Base-by-base conservation (phyloP, 306 rosid genomes). In the Bauhinia variegata region DNA sequence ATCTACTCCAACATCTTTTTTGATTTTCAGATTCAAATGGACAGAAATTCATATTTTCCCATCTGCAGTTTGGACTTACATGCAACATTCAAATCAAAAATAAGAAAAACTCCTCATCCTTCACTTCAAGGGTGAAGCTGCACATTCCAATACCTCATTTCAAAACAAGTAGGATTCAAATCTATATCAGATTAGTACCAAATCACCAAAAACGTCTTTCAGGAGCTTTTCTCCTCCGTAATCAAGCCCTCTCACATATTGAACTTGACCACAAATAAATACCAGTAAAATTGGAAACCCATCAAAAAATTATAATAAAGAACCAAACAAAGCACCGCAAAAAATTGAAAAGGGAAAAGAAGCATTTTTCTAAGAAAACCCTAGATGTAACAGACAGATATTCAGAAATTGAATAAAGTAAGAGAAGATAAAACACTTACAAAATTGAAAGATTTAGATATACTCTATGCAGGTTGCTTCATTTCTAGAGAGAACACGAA, bases 341-440 rank as follows among this genome's bases (percentile, higher is more conserved):
- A 12, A 4, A 31, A 65, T 23, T 23, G 28, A 23, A 11, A 18
- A 44, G 41, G 56, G 4, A 47, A 41, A 43, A 12, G 60, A 52
- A 15, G 42, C 54, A 44, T 33, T 23, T 42, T 63, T 43, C 36
- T n/a, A 4, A 67, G 8, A 17, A 48, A 79, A 80, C 71, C 76
- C 80, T 46, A 67, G 34, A 71, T 66, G 48, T 17, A 69, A 42
- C 12, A 63, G n/a, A 30, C 23, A 32, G 49, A 59, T 71, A 73
- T 50, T 30, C 33, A 75, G 13, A 44, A 56, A 64, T 43, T 8
- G 15, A 63, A 1, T 37, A 43, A 19, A 73, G 3, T 68, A 51
- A 47, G 47, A 39, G 51, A 28, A n/a, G 65, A n/a, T 56, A 44
- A 67, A 72, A 84, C 68, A 62, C 71, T 75, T 44, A 85, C 89